Base-by-base conservation (phyloP, 805 yeast genomes). In the Yamadazyma takamatsuzukensis region DNA sequence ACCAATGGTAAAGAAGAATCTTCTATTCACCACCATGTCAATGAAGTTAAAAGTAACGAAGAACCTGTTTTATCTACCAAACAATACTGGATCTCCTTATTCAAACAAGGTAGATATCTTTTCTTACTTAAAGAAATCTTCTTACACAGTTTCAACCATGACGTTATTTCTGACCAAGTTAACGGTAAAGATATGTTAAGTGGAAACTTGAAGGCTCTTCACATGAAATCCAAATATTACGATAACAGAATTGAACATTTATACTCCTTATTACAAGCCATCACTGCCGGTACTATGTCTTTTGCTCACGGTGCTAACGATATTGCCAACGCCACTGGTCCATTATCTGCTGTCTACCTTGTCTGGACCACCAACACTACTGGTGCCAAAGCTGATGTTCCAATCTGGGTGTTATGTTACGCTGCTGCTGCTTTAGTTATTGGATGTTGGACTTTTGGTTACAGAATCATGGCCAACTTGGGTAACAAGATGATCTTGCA, bases 301-400 rank as follows among this genome's bases (percentile, higher is more conserved):
- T 80, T 83, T 56, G 85, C 89, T 5, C 90, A 82, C 51, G 90
- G 90, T 36, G 80, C 90, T 24, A 82, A 82, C 51, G 90, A 82
- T 59, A 80, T 83, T 41, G 72, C 87, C 30, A 82, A 82, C 47
- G 88, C 90, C 23, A 73, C 83, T 19, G 89, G 87, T 44, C 89
- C 90, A 21, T 65, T 80, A 45, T 62, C 87, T 27, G 70, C 87
- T 10, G 72, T 81, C 15, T 82, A 78, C 53, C 56, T 67, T 26
- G 64, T 78, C 16, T 82, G 88, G 87, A 54, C 54, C 15, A 56
- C 75, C 21, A 75, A 78, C 45, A 51, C 60, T 3, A 61, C 66
- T 30, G 51, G 56, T 12, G 41, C 48, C 4, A 75, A 78, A 48
- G 54, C 80, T 22, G 75, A 70, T 9, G 83, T 79, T 22, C 89